Conservation (phyloP, 2,329 filamentous ascomycete species). For the Epichloe amarillans region DNA sequence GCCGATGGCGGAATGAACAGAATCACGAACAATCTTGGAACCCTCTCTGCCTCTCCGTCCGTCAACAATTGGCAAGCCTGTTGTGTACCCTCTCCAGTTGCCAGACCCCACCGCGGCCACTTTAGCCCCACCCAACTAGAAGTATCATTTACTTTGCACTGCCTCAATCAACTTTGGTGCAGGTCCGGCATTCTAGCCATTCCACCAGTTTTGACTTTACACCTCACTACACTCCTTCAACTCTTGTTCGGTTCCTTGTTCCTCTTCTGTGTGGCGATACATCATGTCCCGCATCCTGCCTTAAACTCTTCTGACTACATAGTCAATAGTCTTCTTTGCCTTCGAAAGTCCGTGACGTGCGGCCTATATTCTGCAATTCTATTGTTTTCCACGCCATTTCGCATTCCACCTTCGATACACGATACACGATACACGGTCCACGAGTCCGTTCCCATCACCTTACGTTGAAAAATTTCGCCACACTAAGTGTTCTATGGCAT, state of each 20-base stretch:
- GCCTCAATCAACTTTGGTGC: not conserved
- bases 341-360: not conserved
- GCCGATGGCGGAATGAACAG: no score
- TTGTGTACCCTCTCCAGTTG: not conserved
- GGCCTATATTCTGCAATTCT: not conserved
- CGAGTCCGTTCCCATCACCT: not conserved
- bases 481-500: not conserved
- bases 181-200: not conserved
- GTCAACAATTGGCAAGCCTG: not conserved
- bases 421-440: not conserved
- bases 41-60: no score
- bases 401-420: not conserved
- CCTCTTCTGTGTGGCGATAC: not conserved
- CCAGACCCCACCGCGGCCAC: not conserved
- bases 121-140: not conserved
- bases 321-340: not conserved
- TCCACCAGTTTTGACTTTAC: not conserved
- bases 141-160: constrained; percentile 4
- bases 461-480: not conserved
- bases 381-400: not conserved
- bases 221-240: not conserved
- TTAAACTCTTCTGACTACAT: not conserved
- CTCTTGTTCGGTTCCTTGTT: not conserved
- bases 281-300: not conserved
- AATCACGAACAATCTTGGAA: no score